phyloP scores from a whole-genome alignment of 495 filamentous ascomycete genomes.

The Chaetomium tenue region DNA sequence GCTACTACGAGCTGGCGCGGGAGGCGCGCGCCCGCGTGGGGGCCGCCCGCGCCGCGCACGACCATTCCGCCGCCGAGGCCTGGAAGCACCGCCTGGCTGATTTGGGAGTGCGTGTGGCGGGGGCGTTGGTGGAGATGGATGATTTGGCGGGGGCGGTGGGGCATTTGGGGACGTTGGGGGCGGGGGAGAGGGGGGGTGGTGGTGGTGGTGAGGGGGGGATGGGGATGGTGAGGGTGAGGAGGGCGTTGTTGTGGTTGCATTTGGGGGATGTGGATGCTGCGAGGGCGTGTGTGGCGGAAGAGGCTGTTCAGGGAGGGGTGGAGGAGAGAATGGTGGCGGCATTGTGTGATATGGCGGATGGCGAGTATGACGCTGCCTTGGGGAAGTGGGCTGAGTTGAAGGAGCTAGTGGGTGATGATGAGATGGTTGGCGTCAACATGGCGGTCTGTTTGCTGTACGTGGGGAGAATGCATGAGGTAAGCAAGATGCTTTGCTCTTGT shows the following conservation, averaged over 20 bases:
- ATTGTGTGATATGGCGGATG: slow-evolving; percentile 75
- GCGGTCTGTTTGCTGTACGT: slow-evolving; percentile 81
- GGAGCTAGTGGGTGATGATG: slow-evolving; percentile 43
- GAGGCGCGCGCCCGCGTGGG: slow-evolving; percentile 63
- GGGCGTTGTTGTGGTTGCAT: slow-evolving; percentile 68
- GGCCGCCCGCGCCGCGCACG: slow-evolving; percentile 35
- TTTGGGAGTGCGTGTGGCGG: slow-evolving; percentile 73
- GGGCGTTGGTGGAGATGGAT: slow-evolving; percentile 86
- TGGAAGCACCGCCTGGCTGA: slow-evolving; percentile 72
- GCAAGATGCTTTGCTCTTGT: slow-evolving; percentile 16
- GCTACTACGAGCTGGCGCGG: slow-evolving; percentile 80
- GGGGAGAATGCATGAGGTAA: slow-evolving; percentile 70
- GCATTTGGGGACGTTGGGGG: slow-evolving; percentile 52
- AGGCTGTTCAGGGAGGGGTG: slow-evolving; percentile 27
- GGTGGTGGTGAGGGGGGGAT: slow-evolving; percentile 25
- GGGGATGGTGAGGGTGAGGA: slow-evolving; percentile 40
- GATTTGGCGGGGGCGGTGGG: slow-evolving; percentile 73
- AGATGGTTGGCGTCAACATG: slow-evolving; percentile 72
- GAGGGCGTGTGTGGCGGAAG: slow-evolving; percentile 44
- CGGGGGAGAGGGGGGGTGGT: neutral
- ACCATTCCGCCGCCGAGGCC: slow-evolving; percentile 49
- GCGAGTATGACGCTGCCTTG: slow-evolving; percentile 62
- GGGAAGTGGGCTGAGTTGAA: slow-evolving; percentile 61
- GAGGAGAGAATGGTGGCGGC: slow-evolving; percentile 53
- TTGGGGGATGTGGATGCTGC: slow-evolving; percentile 76